Conservation (phyloP, 163 green algal genomes). For the Chlamydomonas reinhardtii region DNA sequence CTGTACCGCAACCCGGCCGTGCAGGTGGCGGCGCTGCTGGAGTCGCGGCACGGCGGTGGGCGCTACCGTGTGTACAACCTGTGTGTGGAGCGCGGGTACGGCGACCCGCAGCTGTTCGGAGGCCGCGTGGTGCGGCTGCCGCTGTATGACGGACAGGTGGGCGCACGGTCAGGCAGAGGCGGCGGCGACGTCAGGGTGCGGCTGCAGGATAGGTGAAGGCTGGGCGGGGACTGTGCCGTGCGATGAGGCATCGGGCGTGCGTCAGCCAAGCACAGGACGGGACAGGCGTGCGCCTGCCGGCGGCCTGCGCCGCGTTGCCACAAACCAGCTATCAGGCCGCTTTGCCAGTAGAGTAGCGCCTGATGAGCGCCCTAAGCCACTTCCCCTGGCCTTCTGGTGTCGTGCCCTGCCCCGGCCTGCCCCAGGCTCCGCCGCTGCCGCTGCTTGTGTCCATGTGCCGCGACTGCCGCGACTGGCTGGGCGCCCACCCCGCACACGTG, state of each 20-base stretch:
- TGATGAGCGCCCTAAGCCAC: no score
- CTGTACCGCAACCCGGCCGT: slow-evolving; percentile 79
- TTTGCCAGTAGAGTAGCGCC: no score
- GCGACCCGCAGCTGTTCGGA: slow-evolving; percentile 37
- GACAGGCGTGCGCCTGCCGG: no score
- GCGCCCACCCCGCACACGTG: slow-evolving; percentile 61
- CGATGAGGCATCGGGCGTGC: no score
- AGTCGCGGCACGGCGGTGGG: slow-evolving; percentile 60
- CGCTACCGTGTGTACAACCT: slow-evolving; percentile 85
- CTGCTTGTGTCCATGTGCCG: slow-evolving; percentile 63
- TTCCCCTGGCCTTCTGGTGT: no score
- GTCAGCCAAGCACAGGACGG: no score
- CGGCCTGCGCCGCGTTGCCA: no score
- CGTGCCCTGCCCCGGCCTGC: no score
- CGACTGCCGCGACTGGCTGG: slow-evolving; percentile 73
- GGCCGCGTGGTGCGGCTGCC: slow-evolving; percentile 64
- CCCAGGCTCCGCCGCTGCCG: slow-evolving; percentile 61
- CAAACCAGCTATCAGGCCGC: no score
- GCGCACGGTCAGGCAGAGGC: not conserved
- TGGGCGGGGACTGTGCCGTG: no score
- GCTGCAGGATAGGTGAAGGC: no score
- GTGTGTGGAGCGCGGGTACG: slow-evolving; percentile 78
- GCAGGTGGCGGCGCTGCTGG: slow-evolving; percentile 72
- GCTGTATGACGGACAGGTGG: slow-evolving; percentile 80
- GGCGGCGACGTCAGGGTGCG: no score